Conservation (phyloP, 192 early-diverging fungal species). For the Ambispora gerdemannii region DNA sequence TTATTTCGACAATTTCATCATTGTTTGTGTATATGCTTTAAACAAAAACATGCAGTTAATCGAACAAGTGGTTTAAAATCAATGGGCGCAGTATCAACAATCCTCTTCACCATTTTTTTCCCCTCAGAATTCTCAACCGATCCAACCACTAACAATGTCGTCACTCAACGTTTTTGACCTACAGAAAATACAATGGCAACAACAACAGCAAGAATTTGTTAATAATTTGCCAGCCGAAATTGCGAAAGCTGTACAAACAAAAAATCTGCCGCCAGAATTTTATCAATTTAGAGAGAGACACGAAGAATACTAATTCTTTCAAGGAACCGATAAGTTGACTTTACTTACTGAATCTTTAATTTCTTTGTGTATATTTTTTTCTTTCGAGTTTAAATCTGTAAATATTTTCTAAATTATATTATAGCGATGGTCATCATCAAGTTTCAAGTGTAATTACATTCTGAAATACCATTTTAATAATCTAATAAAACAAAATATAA, state of each 20-base stretch:
- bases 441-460: too few relatives aligned
- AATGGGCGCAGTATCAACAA: not conserved
- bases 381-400: too few relatives aligned
- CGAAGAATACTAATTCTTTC: not conserved
- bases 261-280: constrained; percentile 20
- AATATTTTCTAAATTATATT: too few relatives aligned
- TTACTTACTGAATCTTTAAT: too few relatives aligned
- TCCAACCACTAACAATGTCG: not conserved
- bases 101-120: not conserved
- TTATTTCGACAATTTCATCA: not conserved
- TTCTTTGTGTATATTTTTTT: too few relatives aligned
- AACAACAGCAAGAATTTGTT: constrained; percentile 11
- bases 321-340: too few relatives aligned
- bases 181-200: not conserved
- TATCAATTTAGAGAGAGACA: constrained; percentile 15
- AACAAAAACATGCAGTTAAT: constrained; percentile 23
- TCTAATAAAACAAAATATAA: too few relatives aligned
- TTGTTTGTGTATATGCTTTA: not conserved
- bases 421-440: too few relatives aligned
- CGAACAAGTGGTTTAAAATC: constrained; percentile 16
- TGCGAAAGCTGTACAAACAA: not conserved
- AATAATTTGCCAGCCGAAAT: constrained; percentile 23
- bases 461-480: too few relatives aligned
- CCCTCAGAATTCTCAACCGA: not conserved
- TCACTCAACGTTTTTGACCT: not conserved